Evolutionary conservation across 495 filamentous ascomycete species (phyloP).

Genomic region (Neurospora hispaniola): DNA sequence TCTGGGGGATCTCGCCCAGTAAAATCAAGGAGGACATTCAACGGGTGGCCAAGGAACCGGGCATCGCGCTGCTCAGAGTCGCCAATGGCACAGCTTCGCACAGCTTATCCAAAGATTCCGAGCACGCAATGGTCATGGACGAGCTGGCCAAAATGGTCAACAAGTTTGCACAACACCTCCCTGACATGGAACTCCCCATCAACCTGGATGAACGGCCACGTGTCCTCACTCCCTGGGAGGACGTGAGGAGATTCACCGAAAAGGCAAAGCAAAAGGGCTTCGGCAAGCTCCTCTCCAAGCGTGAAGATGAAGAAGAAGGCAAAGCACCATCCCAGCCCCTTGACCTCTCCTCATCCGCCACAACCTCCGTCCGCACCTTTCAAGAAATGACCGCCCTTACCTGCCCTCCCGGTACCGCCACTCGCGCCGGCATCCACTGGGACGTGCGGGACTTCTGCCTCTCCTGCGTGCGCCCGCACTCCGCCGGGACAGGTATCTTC

Average conservation of each 20-base stretch:
- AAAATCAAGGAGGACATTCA: slow-evolving; percentile 41
- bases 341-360: slow-evolving; percentile 2
- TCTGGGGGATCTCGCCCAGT: slow-evolving; percentile 56
- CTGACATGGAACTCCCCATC: slow-evolving; percentile 72
- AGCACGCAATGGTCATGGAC: slow-evolving; percentile 46
- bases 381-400: slow-evolving; percentile 37
- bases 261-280: slow-evolving; percentile 22
- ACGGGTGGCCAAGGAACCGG: slow-evolving; percentile 26
- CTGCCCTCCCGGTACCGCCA: slow-evolving; percentile 49
- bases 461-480: slow-evolving; percentile 54
- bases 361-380: slow-evolving; percentile 37
- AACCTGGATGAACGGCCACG: slow-evolving; percentile 73
- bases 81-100: slow-evolving; percentile 37
- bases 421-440: slow-evolving; percentile 43
- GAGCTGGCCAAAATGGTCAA: slow-evolving; percentile 55
- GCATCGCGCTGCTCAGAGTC: slow-evolving; percentile 32
- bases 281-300: slow-evolving; percentile 23
- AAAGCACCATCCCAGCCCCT: neutral
- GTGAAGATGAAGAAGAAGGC: neutral
- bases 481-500: slow-evolving; percentile 45
- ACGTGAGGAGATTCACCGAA: slow-evolving; percentile 30
- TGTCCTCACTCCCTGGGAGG: slow-evolving; percentile 59
- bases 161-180: slow-evolving; percentile 57
- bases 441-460: slow-evolving; percentile 48
- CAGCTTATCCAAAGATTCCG: slow-evolving; percentile 30